Evolutionary conservation across 1,284 basidiomycete species (phyloP).

Genomic region (Amylostereum areolatum): DNA sequence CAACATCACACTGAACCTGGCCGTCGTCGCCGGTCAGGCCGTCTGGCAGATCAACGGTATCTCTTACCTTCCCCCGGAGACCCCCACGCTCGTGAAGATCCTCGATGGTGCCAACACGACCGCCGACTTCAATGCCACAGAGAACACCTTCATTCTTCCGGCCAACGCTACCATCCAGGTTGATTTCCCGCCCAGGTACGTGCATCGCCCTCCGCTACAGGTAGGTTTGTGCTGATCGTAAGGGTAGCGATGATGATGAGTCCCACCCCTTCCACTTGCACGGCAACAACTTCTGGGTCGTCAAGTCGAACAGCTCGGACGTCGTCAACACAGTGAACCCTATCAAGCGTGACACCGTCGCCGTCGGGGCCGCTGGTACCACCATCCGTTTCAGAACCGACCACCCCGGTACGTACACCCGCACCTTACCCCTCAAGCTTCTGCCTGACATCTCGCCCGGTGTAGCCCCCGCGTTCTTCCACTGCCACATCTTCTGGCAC

Average conservation of each 20-base stretch:
- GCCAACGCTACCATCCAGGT: conserved; percentile 19
- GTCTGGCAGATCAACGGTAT: too few relatives aligned
- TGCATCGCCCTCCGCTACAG: too few relatives aligned
- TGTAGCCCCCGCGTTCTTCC: too few relatives aligned
- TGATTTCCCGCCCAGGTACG: conserved; percentile 9
- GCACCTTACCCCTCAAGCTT: too few relatives aligned
- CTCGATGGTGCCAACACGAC: conserved; percentile 17
- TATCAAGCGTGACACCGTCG: not conserved
- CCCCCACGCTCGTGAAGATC: conserved; percentile 22
- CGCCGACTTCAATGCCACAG: conserved; percentile 19
- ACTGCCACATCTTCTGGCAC: too few relatives aligned
- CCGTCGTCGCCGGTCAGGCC: too few relatives aligned
- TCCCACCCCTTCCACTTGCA: not conserved
- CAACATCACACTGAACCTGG: too few relatives aligned
- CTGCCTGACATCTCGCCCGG: too few relatives aligned
- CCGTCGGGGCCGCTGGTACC: not conserved
- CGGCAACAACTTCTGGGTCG: not conserved
- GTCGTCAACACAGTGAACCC: not conserved
- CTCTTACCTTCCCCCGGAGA: too few relatives aligned
- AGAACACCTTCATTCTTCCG: conserved; percentile 25
- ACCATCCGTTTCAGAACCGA: not conserved
- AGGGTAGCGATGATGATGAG: too few relatives aligned
- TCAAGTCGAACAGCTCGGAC: not conserved
- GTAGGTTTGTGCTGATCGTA: too few relatives aligned
- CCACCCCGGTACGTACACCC: not conserved